Evolutionary conservation across 2,329 filamentous ascomycete species (phyloP), one percentile per base, ranked within the genome.

Genomic region (Xylaria sp.): DNA sequence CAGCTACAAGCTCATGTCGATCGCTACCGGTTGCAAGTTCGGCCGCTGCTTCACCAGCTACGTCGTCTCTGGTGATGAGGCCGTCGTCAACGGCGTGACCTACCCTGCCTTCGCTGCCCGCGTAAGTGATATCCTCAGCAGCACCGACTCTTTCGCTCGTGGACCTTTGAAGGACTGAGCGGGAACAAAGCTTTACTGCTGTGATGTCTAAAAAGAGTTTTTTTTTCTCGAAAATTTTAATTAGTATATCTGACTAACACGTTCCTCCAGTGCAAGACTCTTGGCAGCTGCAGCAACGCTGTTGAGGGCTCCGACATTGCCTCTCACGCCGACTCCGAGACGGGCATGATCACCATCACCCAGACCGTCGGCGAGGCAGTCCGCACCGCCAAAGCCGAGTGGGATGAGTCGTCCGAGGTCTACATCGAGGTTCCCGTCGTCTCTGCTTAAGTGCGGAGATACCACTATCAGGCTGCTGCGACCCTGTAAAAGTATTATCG

Each of bases 1-100:
- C 41, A 48, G 15, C 57, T 65, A 50, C 48, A 60, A 65, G 57
- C 36, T 65, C 30, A 60, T 65, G 50, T 60, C 56, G 32, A 60
- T 60, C 36, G 8, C 48, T 20, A 60, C 63, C 0, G 57, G 48
- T 9, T 65, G 63, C 57, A 65, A 65, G 30, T 61, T 65, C 50
- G 57, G 62, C 43, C 62, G 50, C 50, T 65, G 63, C 57, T 65
- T 60, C 57, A 60, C 63, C 30, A 61, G 57, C 63, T 65, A 65
- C 57, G 63, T 60, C 39, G 57, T 65, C 30, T 65, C 57, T 18
- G 63, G 57, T 4, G 57, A 60, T 1, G 63, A 65, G 50, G 28
- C 45, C 50, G 55, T 58, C 28, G 48, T 60, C 23, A 39, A 61
- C 20, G 63, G 63, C n/a, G 57, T 65, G 20, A 65, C 63, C n/a